A percentile compares a stretch with the other conserved stretches of the same genome.
Conservation (phyloP, 148 eudicot species). For the Fallopia convolvulus region DNA sequence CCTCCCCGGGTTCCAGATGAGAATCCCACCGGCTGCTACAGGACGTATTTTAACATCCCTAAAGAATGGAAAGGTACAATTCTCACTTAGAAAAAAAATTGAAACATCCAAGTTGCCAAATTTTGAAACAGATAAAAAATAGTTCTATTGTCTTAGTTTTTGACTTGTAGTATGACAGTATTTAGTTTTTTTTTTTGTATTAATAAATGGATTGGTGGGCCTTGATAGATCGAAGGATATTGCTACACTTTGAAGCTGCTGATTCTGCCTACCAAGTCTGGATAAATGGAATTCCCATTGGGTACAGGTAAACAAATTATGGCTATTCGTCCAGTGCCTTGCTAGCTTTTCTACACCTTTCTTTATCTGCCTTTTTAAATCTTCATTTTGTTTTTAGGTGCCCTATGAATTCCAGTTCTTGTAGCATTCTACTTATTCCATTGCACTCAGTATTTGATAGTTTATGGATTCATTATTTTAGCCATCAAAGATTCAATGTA, state of each 20-base stretch:
- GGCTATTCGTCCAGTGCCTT: background rate
- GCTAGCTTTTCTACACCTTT: background rate
- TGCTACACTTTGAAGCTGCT: conserved; percentile 90
- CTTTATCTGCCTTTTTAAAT: background rate
- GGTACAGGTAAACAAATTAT: conserved; percentile 60
- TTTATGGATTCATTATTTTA: background rate
- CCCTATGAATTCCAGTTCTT: background rate
- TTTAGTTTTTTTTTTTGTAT: background rate
- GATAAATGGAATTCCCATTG: conserved; percentile 79
- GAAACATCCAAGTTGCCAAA: background rate
- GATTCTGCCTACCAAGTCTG: conserved; percentile 92
- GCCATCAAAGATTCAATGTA: background rate
- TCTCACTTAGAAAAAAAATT: background rate
- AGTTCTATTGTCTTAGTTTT: background rate
- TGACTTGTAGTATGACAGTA: background rate
- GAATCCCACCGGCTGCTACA: conserved; percentile 94
- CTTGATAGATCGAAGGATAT: conserved; percentile 73
- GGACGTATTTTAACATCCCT: conserved; percentile 67
- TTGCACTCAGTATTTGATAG: background rate
- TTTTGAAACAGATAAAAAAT: background rate
- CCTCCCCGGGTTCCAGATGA: conserved; percentile 91
- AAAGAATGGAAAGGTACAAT: conserved; percentile 80
- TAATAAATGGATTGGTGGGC: conserved; percentile 14
- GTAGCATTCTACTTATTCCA: background rate
- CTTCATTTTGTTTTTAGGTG: background rate